Conservation (phyloP, 1,284 basidiomycete species). For the Irpex sp. region DNA sequence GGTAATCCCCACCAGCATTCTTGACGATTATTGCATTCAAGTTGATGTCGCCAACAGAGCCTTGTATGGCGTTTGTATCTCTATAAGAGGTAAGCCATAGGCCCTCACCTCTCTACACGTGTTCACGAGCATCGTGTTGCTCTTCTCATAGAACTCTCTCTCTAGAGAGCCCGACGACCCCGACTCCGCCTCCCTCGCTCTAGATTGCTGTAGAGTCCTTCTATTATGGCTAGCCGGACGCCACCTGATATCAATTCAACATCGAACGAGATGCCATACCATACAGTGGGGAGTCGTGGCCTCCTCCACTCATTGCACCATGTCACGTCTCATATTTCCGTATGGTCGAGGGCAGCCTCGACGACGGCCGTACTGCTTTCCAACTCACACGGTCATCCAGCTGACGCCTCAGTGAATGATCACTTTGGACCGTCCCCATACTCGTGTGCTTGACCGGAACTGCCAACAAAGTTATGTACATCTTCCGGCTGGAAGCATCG, state of each 20-base stretch:
- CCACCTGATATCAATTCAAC: neutral
- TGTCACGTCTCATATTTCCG: neutral
- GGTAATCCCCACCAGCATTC: no score
- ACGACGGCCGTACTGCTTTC: neutral
- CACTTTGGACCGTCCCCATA: neutral
- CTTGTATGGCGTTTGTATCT: conserved; percentile 71
- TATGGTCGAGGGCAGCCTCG: neutral
- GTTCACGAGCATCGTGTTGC: neutral
- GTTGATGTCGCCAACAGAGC: conserved; percentile 57
- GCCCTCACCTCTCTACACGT: conserved; percentile 3
- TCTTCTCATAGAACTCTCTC: conserved; percentile 1
- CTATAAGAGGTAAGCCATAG: conserved; percentile 51
- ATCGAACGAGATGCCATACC: neutral
- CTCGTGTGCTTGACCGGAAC: no score
- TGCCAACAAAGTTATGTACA: no score
- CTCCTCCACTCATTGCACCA: neutral
- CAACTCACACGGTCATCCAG: neutral
- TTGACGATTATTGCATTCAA: neutral
- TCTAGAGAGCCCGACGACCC: conserved; percentile 9
- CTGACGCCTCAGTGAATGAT: neutral
- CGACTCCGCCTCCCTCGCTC: neutral
- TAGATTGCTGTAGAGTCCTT: neutral
- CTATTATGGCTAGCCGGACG: neutral
- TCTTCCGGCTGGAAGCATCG: no score
- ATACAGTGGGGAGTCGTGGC: neutral